Base-by-base conservation (phyloP, 768 basidiomycete genomes). In the Pisolithus tinctorius region DNA sequence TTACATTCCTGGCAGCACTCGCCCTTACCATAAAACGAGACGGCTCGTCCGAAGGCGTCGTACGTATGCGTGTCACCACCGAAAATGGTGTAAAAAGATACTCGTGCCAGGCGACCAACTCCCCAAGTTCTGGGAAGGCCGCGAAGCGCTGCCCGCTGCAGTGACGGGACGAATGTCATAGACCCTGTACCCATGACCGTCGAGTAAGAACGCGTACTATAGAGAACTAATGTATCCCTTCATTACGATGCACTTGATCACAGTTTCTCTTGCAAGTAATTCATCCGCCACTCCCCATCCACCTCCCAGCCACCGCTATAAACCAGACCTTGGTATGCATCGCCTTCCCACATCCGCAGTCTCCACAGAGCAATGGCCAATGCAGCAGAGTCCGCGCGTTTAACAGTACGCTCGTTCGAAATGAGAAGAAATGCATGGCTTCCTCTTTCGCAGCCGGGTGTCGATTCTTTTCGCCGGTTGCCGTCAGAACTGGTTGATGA, bases 11-110 rank as follows among this genome's bases (percentile, higher is more conserved):
- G 50, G 4, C 60, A 96, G 95, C 96, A 6, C 81, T 99, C 48
- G 72, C 93, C 4, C 78, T 99, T 46, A 96, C 96, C 0, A 99
- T 98, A 96, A 82, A 91, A 44, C 83, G 96, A 68, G 96, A 99
- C 67, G 95, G 96, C 5, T 96, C 93, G 0, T 98, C 96, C 49
- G 96, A 96, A 52, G 96, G 96, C 64, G 88, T 90, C 44, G 93
- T 99, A 59, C 88, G 96, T 42, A 91, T 98, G 90, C 91, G 89
- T 60, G 88, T 99, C 30, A 97, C 98, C 68, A 94, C 90, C 6
- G 84, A 94, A 67, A 89, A 85, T 47, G 82, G 82, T 20, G 94
- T 96, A 14, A 92, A 98, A 73, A 75, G 95, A 54, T 63, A 56
- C 98, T 99, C 64, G 79, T 97, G 2, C 91, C 94, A 9, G 95